Evolutionary conservation across 2,329 filamentous ascomycete genomes (phyloP).

Genomic region (Hortaea sp.): DNA sequence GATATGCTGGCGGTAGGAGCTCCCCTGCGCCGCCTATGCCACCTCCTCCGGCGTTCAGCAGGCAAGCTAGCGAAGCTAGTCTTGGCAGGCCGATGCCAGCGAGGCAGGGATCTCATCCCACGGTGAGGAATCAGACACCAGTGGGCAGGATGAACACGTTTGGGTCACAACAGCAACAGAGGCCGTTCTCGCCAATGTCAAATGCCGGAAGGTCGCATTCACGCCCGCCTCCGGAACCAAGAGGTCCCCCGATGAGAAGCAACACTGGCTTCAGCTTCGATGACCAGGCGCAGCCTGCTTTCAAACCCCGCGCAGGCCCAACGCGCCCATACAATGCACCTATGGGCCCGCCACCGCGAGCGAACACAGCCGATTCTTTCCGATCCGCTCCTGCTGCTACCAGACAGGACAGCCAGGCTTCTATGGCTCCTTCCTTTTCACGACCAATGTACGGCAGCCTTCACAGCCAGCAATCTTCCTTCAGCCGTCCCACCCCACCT

Average conservation of each 20-base stretch:
- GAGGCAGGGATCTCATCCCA: conserved; percentile 6
- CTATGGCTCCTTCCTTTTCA: conserved; percentile 10
- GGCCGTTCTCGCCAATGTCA: conserved; percentile 5
- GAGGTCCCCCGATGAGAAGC: conserved; percentile 5
- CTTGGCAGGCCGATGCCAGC: conserved; percentile 13
- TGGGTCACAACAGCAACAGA: conserved; percentile 3
- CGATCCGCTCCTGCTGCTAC: conserved; percentile 6
- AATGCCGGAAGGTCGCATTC: not conserved
- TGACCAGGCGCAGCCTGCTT: conserved; percentile 3
- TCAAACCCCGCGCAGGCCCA: conserved; percentile 4
- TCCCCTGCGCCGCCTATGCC: conserved; percentile 11
- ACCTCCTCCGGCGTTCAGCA: conserved; percentile 11
- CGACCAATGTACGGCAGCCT: conserved; percentile 13
- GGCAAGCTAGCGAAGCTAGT: conserved; percentile 16
- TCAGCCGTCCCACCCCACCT: conserved; percentile 10
- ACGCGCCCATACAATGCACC: conserved; percentile 6
- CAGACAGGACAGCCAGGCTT: conserved; percentile 9
- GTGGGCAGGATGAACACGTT: conserved; percentile 6
- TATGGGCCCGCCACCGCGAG: conserved; percentile 10
- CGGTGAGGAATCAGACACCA: conserved; percentile 9
- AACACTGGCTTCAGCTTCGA: conserved; percentile 16
- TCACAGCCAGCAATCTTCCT: conserved; percentile 16
- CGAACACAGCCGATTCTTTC: conserved; percentile 19
- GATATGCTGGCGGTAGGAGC: conserved; percentile 22
- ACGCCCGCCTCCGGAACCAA: not conserved